A percentile compares a stretch with the other conserved stretches of the same genome.
Conservation (phyloP, 306 rosid species). For the Castanopsis chinensis region DNA sequence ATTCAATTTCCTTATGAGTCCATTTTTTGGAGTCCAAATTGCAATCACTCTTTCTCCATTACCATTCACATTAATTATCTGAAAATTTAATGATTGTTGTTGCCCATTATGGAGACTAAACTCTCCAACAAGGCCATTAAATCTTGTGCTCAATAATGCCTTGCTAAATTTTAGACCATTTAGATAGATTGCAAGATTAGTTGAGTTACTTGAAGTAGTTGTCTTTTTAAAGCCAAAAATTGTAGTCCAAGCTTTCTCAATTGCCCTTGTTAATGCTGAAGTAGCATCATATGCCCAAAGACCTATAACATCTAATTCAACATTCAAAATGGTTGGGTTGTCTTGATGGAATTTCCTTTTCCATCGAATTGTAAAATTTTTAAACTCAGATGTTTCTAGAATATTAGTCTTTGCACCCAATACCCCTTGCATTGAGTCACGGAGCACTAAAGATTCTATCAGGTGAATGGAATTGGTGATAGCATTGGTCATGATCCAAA, state of each 20-base stretch:
- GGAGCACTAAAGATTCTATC: too few relatives aligned
- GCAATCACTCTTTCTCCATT: slow-evolving; percentile 4
- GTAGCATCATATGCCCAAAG: too few relatives aligned
- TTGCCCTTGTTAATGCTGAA: too few relatives aligned
- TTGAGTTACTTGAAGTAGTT: background rate
- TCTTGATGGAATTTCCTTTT: too few relatives aligned
- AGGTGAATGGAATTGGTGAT: too few relatives aligned
- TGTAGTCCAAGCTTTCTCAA: background rate
- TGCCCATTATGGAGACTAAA: slow-evolving; percentile 34
- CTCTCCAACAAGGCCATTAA: slow-evolving; percentile 50
- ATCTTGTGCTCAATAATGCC: slow-evolving; percentile 17
- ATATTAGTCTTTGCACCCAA: too few relatives aligned
- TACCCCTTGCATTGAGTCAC: too few relatives aligned
- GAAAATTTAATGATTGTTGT: slow-evolving; percentile 24
- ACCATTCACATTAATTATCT: slow-evolving; percentile 38
- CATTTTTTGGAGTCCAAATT: slow-evolving; percentile 16
- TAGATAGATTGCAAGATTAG: background rate
- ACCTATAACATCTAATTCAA: too few relatives aligned
- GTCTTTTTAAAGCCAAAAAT: background rate
- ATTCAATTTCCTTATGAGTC: background rate
- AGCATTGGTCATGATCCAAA: too few relatives aligned
- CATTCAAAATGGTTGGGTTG: too few relatives aligned
- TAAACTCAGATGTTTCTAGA: too few relatives aligned
- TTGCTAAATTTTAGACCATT: slow-evolving; percentile 19
- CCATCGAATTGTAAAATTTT: too few relatives aligned